phyloP scores from a whole-genome alignment of 176 grass and related monocot genomes.

The Thalia dealbata region DNA sequence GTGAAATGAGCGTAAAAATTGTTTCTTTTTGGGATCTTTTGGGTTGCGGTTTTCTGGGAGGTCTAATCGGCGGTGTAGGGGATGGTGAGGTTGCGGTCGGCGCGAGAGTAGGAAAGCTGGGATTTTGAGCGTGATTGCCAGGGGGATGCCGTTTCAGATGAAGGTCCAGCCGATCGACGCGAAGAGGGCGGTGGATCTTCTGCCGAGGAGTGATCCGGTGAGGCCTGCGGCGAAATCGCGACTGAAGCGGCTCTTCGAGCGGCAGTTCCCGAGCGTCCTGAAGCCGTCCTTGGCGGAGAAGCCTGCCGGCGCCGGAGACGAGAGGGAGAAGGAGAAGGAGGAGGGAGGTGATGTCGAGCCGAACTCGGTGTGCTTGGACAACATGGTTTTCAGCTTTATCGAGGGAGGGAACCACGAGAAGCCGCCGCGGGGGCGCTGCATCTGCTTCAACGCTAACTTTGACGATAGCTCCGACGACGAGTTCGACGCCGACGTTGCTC shows the following conservation, averaged over 20 bases:
- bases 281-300: slow-evolving; percentile 33
- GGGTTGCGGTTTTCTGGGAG: not conserved
- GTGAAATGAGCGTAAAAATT: not conserved
- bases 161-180: slow-evolving; percentile 45
- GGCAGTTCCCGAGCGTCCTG: slow-evolving; percentile 25
- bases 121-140: not conserved
- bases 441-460: slow-evolving; percentile 85
- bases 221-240: slow-evolving; percentile 35
- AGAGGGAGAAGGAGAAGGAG: slow-evolving; percentile 44
- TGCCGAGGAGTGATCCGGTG: slow-evolving; percentile 20
- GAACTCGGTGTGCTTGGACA: slow-evolving; percentile 53
- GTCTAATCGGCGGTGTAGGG: not conserved
- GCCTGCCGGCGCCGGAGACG: not conserved
- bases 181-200: slow-evolving; percentile 9
- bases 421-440: slow-evolving; percentile 53
- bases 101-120: not conserved
- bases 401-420: slow-evolving; percentile 53
- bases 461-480: slow-evolving; percentile 77
- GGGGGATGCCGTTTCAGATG: slow-evolving; percentile 42
- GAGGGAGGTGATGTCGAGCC: slow-evolving; percentile 20
- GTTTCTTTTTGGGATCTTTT: not conserved
- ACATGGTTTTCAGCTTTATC: slow-evolving; percentile 80
- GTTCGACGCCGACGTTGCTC: slow-evolving; percentile 32
- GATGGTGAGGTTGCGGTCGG: slow-evolving; percentile 6
- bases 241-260: slow-evolving; percentile 49